These are phyloP conservation scores for Chrysanthemum lavandulifolium DNA, from an alignment of 129 eudicot genomes.

Conservation along the genomic window DNA sequence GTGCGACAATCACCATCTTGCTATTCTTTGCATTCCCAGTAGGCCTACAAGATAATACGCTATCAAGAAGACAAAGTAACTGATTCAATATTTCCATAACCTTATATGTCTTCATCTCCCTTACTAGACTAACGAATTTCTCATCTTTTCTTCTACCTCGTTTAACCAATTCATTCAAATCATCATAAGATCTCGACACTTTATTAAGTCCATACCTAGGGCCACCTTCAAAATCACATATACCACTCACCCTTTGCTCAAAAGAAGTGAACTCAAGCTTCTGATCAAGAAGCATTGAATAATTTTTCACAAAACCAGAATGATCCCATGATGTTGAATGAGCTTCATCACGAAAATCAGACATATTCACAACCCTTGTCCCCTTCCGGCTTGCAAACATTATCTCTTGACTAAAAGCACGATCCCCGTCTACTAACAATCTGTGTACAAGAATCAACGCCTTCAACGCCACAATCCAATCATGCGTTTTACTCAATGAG, in stretches of 20 bases:
- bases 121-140: constrained; percentile 31
- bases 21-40: constrained; percentile 54
- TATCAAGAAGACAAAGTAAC: constrained; percentile 54
- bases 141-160: constrained; percentile 27
- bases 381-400: constrained; percentile 48
- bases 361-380: constrained; percentile 63
- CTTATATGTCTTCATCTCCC: constrained; percentile 54
- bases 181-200: constrained; percentile 40
- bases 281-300: constrained; percentile 57
- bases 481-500: constrained; percentile 35
- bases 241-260: constrained; percentile 45
- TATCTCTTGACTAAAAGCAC: constrained; percentile 42
- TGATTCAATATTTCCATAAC: constrained; percentile 56
- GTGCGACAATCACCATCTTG: constrained; percentile 54
- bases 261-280: constrained; percentile 55
- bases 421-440: constrained; percentile 51
- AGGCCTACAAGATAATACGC: constrained; percentile 67
- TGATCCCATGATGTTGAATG: constrained; percentile 80
- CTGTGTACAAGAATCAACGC: constrained; percentile 61
- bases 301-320: constrained; percentile 58
- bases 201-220: constrained; percentile 21
- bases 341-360: constrained; percentile 61
- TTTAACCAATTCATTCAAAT: constrained; percentile 30
- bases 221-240: constrained; percentile 32
- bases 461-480: constrained; percentile 78